A percentile compares a stretch with the other conserved stretches of the same genome.
Conservation (phyloP, 345 rosid species). For the Eutrema yunnanense region DNA sequence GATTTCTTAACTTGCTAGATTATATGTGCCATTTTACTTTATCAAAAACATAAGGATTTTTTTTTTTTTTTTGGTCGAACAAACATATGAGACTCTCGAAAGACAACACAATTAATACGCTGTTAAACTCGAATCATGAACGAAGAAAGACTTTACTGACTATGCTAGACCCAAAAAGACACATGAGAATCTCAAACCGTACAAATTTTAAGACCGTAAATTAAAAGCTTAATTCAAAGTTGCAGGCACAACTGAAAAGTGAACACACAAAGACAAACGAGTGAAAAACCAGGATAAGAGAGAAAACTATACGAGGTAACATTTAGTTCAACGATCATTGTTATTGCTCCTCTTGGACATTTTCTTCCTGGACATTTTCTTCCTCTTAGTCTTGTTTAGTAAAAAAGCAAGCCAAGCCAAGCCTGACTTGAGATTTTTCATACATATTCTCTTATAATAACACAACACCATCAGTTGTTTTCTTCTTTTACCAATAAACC, state of each 20-base stretch:
- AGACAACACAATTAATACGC: background rate
- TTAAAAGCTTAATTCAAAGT: background rate
- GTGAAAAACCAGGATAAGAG: background rate
- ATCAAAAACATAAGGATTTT: too few relatives aligned
- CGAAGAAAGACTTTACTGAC: background rate
- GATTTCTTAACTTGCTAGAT: too few relatives aligned
- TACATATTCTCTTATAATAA: too few relatives aligned
- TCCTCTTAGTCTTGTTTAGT: conserved; percentile 33
- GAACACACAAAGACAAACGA: background rate
- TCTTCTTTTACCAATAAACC: background rate
- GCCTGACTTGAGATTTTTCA: too few relatives aligned
- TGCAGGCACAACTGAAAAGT: background rate
- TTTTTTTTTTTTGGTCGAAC: too few relatives aligned
- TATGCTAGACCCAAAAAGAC: background rate
- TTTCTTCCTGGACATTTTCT: conserved; percentile 21
- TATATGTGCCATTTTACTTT: too few relatives aligned
- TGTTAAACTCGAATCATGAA: background rate
- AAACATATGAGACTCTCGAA: too few relatives aligned
- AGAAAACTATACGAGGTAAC: background rate
- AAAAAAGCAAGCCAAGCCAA: too few relatives aligned
- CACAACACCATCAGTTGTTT: background rate
- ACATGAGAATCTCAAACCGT: background rate
- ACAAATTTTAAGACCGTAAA: background rate
- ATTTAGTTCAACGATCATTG: background rate
- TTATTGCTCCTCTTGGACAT: conserved; percentile 21